These are phyloP conservation scores for Fusarium marasasianum DNA, from an alignment of 2,329 filamentous ascomycete genomes.

Conservation along the genomic window DNA sequence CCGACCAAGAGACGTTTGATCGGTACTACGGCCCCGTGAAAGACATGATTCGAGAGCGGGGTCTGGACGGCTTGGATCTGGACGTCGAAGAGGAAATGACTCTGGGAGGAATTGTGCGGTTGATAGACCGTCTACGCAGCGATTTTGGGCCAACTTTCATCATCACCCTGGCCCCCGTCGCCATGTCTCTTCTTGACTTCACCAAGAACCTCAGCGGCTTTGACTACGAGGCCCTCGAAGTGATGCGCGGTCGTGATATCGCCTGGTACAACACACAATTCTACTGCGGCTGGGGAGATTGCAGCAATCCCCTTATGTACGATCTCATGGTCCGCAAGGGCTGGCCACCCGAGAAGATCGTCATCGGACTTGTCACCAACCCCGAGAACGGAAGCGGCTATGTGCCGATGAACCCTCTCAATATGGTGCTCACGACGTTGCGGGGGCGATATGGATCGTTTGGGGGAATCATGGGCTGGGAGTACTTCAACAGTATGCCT, in stretches of 20 bases:
- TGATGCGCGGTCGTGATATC: conserved; percentile 71
- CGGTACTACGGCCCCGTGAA: conserved; percentile 76
- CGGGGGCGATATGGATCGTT: conserved; percentile 69
- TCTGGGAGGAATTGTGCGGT: conserved; percentile 69
- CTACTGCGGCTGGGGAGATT: conserved; percentile 86
- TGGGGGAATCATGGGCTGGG: conserved; percentile 94
- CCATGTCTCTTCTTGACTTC: conserved; percentile 70
- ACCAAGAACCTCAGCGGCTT: conserved; percentile 79
- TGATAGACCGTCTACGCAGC: conserved; percentile 72
- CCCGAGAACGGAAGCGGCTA: conserved; percentile 73
- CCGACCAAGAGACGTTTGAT: conserved; percentile 70
- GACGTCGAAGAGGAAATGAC: conserved; percentile 83
- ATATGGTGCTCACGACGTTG: conserved; percentile 54
- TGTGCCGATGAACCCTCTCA: conserved; percentile 59
- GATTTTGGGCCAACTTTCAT: conserved; percentile 78
- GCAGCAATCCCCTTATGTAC: conserved; percentile 58
- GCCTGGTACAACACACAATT: conserved; percentile 93
- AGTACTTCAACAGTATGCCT: conserved; percentile 87
- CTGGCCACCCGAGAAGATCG: conserved; percentile 77
- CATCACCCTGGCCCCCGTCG: conserved; percentile 84
- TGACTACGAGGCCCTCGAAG: conserved; percentile 79
- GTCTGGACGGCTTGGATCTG: conserved; percentile 76
- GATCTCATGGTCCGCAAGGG: conserved; percentile 66
- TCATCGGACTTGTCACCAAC: conserved; percentile 84
- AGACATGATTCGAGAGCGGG: conserved; percentile 68